Evolutionary conservation across 768 basidiomycete genomes (phyloP).

Genomic region (Phanerochaete sordida): DNA sequence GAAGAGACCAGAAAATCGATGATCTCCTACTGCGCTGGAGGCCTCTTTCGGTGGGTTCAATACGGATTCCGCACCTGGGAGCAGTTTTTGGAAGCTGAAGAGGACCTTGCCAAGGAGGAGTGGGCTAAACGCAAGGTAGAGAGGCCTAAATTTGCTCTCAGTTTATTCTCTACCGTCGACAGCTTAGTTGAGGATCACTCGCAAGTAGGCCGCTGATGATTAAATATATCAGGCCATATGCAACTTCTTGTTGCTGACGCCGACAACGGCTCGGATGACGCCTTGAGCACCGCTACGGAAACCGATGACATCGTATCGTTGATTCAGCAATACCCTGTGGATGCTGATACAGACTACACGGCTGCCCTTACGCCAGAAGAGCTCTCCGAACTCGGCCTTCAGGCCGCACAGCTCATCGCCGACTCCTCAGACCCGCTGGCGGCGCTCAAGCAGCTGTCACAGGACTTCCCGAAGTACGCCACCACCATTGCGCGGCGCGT

Average conservation of each 20-base stretch:
- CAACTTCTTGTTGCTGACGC: no score
- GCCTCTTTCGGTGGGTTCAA: conserved; percentile 9
- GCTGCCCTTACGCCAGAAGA: conserved; percentile 30
- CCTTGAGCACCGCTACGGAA: background rate
- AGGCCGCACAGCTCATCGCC: conserved; percentile 73
- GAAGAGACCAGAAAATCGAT: conserved; percentile 6
- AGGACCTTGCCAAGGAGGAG: no score
- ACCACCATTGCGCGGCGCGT: conserved; percentile 71
- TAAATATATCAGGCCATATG: no score
- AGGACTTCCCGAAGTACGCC: conserved; percentile 89
- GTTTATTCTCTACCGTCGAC: no score
- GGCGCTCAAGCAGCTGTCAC: conserved; percentile 65
- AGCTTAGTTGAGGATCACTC: no score
- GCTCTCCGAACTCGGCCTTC: conserved; percentile 59
- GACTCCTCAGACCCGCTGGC: conserved; percentile 49
- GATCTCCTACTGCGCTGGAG: conserved; percentile 7
- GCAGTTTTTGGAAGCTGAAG: background rate
- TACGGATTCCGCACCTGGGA: background rate
- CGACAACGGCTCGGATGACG: background rate
- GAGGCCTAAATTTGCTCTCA: no score
- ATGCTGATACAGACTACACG: conserved; percentile 17
- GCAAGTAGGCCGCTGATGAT: no score
- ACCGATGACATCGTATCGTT: conserved; percentile 20
- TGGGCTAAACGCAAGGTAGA: no score
- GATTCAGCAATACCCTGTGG: conserved; percentile 26